phyloP scores from a whole-genome alignment of 2,329 filamentous ascomycete genomes.

The Clarireedia monteithiana region DNA sequence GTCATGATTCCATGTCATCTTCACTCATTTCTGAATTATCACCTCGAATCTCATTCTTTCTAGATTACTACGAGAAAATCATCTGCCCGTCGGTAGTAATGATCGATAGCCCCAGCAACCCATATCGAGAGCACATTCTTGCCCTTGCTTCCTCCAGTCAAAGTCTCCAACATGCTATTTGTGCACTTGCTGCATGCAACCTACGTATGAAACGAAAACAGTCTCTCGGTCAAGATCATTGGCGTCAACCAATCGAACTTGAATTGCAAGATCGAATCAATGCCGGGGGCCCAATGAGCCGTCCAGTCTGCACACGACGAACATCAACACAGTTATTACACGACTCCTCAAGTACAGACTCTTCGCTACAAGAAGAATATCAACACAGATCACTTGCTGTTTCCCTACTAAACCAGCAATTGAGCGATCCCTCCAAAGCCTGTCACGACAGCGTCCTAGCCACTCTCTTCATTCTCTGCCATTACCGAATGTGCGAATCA shows the following conservation, averaged over 20 bases:
- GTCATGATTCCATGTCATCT: conserved; percentile 41
- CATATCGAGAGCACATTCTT: conserved; percentile 76
- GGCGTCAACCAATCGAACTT: conserved; percentile 33
- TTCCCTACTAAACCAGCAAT: conserved; percentile 72
- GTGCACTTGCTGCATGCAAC: conserved; percentile 82
- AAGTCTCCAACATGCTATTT: conserved; percentile 86
- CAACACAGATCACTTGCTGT: conserved; percentile 78
- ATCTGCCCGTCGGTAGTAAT: conserved; percentile 89
- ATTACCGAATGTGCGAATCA: conserved; percentile 90
- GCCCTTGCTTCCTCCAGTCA: conserved; percentile 69
- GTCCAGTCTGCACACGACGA: conserved; percentile 16
- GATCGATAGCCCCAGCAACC: conserved; percentile 79
- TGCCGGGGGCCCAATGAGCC: conserved; percentile 10
- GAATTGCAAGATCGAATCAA: conserved; percentile 28
- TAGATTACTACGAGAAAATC: conserved; percentile 89
- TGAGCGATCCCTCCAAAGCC: conserved; percentile 67
- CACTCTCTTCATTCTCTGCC: conserved; percentile 78
- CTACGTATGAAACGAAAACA: conserved; percentile 74
- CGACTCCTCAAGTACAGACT: conserved; percentile 39
- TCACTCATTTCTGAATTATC: conserved; percentile 54
- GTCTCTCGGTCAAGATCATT: conserved; percentile 47
- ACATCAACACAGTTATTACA: conserved; percentile 25
- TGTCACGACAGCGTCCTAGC: conserved; percentile 82
- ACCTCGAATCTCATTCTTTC: conserved; percentile 76
- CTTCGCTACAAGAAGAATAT: conserved; percentile 67